Conservation (phyloP, 108 stramenopile species). For the Cafeteria roenbergensis region DNA sequence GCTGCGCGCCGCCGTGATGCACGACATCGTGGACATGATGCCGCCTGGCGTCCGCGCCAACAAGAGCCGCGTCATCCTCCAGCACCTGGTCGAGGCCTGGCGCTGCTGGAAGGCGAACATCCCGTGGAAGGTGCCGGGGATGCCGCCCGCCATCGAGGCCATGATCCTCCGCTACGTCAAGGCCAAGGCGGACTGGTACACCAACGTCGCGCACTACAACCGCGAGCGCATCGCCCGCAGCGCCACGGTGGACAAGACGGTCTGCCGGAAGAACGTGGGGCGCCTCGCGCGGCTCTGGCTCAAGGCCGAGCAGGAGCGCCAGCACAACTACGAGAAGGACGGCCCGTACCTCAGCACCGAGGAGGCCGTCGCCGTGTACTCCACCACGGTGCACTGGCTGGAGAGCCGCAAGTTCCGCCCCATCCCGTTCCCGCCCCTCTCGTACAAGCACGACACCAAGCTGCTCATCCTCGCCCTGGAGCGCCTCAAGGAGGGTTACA, state of each 20-base stretch:
- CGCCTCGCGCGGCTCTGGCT: slow-evolving; percentile 92
- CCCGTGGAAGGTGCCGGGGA: slow-evolving; percentile 97
- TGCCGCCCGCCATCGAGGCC: slow-evolving; percentile 97
- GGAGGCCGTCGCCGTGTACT: slow-evolving; percentile 99
- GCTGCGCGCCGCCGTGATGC: slow-evolving; percentile 95
- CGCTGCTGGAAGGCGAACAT: slow-evolving; percentile 99
- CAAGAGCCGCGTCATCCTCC: slow-evolving; percentile 86
- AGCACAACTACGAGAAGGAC: slow-evolving; percentile 98
- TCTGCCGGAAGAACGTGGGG: slow-evolving; percentile 95
- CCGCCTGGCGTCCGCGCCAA: slow-evolving; percentile 96
- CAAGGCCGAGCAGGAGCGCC: slow-evolving; percentile 98
- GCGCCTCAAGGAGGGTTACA: slow-evolving; percentile 92
- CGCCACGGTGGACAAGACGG: slow-evolving; percentile 99
- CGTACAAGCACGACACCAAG: slow-evolving; percentile 99
- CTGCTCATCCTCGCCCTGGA: slow-evolving; percentile 95
- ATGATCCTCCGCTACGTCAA: slow-evolving; percentile 99
- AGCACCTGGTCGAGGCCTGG: slow-evolving; percentile 91
- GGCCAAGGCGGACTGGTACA: slow-evolving; percentile 99
- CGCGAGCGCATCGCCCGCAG: slow-evolving; percentile 96
- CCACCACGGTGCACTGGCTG: slow-evolving; percentile 98
- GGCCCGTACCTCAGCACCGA: slow-evolving; percentile 93
- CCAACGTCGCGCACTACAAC: slow-evolving; percentile 92
- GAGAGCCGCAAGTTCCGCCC: slow-evolving; percentile 94
- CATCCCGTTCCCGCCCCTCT: slow-evolving; percentile 94
- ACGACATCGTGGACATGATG: slow-evolving; percentile 99